Percentiles rank a stretch among this genome's conserved stretches.
These are phyloP conservation scores for Porphyra umbilicalis DNA, from an alignment of 31 red algal species.

Conservation along the genomic window DNA sequence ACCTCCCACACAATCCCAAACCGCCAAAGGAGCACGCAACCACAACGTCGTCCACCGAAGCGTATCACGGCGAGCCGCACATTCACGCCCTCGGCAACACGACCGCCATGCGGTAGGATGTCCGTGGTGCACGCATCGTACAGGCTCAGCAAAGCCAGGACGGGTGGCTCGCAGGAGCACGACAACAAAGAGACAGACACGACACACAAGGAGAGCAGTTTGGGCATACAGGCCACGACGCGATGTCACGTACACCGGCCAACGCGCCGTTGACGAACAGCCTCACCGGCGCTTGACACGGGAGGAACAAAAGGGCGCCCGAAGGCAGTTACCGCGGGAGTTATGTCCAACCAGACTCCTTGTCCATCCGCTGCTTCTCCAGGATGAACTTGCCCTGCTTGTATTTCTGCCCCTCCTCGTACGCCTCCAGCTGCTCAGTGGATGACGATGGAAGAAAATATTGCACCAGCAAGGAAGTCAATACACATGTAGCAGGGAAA, in stretches of 20 bases:
- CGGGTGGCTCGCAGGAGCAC: background rate
- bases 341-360: constrained; percentile 5
- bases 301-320: background rate
- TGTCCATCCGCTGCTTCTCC: constrained; percentile 44
- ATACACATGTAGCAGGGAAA: too few relatives aligned
- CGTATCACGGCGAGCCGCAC: too few relatives aligned
- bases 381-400: constrained; percentile 95
- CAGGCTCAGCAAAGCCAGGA: background rate
- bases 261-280: too few relatives aligned
- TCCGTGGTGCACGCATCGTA: background rate
- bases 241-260: too few relatives aligned
- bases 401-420: constrained; percentile 76
- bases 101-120: too few relatives aligned
- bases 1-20: too few relatives aligned
- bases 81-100: too few relatives aligned
- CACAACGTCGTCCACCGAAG: too few relatives aligned
- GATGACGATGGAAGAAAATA: background rate
- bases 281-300: too few relatives aligned
- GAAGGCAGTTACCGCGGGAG: background rate
- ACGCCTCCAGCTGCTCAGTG: constrained; percentile 80
- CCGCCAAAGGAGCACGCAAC: too few relatives aligned
- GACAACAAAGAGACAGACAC: background rate
- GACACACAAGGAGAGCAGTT: background rate
- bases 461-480: background rate
- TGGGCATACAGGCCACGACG: background rate